Base-by-base conservation (phyloP, 495 filamentous ascomycete genomes). In the Penicillium argentinense region DNA sequence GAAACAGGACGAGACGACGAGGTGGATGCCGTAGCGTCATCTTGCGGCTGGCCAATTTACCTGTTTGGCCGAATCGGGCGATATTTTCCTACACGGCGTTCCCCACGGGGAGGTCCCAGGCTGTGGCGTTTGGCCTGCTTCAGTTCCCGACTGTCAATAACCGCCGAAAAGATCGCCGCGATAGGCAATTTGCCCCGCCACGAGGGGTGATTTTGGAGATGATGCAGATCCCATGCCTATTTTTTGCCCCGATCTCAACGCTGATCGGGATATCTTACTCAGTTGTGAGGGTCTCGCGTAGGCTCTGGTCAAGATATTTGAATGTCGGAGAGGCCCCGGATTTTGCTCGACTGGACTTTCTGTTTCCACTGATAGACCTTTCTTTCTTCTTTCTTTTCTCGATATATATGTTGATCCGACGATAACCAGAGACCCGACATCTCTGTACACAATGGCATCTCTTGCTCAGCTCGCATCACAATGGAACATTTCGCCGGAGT, bases 401-500 rank as follows among this genome's bases (percentile, higher is more conserved):
- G 11, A n/a, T 30, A 30, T 30, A 17, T 33, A 13, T 13, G 29
- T 16, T 33, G 13, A 33, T 33, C 13, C 13, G 29, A 14, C 9
- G 6, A 14, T 33, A 13, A 4, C 29, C n/a, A 33, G n/a, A 33
- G 29, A 33, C 7, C 9, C 17, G 5, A 5, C 5, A 36, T 36
- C 33, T 34, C 32, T 21, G 32, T 18, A 33, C 30, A 36, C 3
- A 8, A 36, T 36, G 33, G 33, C 33, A 18, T 36, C 17, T 4
- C 33, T 36, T 18, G 18, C 33, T 8, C 33, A 36, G 11, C 16
- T 36, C 9, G 33, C 33, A n/a, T 36, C 33, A 9, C 33, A 36
- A 12, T 36, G 33, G 33, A 53, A 44, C 28, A 45, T 63, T 19
- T 44, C 51, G 16, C 56, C 57, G 19, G 59, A 60, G 32, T 43